A percentile compares a stretch with the other conserved stretches of the same genome.
phyloP scores from a whole-genome alignment of 371 early-diverging fungal species.

The Coemansia sp. region DNA sequence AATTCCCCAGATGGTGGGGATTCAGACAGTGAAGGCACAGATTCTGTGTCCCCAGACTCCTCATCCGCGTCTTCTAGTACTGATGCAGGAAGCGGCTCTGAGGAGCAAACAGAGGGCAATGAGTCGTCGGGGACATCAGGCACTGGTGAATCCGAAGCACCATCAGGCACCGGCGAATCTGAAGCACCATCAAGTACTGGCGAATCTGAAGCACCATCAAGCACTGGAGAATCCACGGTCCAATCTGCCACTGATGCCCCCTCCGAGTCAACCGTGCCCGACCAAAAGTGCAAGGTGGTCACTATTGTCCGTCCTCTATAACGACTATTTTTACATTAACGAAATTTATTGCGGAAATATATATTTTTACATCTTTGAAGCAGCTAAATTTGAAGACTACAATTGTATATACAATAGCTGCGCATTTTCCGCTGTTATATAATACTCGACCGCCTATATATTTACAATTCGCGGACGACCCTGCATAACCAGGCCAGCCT shows the following conservation, averaged over 20 bases:
- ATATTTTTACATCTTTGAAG: not conserved
- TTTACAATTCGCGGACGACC: conserved; percentile 40
- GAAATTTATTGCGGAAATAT: not conserved
- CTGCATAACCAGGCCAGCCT: conserved; percentile 14
- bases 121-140: not conserved
- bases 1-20: not conserved
- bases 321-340: not conserved
- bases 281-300: conserved; percentile 5
- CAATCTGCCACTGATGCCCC: not conserved
- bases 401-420: not conserved
- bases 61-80: not conserved
- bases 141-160: not conserved
- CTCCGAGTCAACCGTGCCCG: not conserved
- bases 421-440: not conserved
- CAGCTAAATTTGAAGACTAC: not conserved
- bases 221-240: too few species aligned
- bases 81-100: not conserved
- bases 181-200: not conserved
- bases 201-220: not conserved
- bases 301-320: not conserved
- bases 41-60: not conserved
- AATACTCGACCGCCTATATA: conserved; percentile 2
- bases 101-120: not conserved
- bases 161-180: too few species aligned
- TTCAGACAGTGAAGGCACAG: not conserved